phyloP scores from a whole-genome alignment of 768 basidiomycete species.

The Suillus subalutaceus region DNA sequence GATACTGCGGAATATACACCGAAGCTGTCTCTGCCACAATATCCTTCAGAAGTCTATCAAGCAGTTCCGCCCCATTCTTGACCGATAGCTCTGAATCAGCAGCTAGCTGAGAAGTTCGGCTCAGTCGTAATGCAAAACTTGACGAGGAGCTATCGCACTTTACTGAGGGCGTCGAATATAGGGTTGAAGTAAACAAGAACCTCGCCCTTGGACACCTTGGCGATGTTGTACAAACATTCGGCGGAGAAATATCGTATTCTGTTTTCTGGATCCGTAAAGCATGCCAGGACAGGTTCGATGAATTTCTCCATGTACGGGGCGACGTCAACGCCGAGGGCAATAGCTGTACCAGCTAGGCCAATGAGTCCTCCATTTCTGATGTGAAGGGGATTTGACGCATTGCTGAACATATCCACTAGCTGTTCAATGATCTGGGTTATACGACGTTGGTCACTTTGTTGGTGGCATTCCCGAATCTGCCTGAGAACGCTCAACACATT shows the following conservation, averaged over 20 bases:
- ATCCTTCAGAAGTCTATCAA: constrained; percentile 96
- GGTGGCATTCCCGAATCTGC: constrained; percentile 85
- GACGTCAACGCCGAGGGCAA: constrained; percentile 91
- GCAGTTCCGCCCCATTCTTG: constrained; percentile 96
- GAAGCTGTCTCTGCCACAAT: constrained; percentile 97
- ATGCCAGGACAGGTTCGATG: constrained; percentile 82
- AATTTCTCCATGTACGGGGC: constrained; percentile 95
- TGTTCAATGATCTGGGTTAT: constrained; percentile 92
- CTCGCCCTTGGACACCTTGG: constrained; percentile 96
- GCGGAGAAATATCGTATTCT: constrained; percentile 97
- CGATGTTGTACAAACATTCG: constrained; percentile 97
- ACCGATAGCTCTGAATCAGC: constrained; percentile 96
- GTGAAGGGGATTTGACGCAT: constrained; percentile 79
- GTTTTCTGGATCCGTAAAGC: constrained; percentile 94
- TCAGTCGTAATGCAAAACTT: constrained; percentile 17
- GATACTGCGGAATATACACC: constrained; percentile 87
- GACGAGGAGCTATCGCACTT: constrained; percentile 50
- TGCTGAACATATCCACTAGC: constrained; percentile 91
- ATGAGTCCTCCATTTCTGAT: constrained; percentile 94
- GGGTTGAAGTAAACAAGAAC: constrained; percentile 97
- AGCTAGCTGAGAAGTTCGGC: constrained; percentile 64
- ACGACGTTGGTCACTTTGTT: constrained; percentile 76
- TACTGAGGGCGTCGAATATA: constrained; percentile 96
- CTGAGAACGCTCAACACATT: constrained; percentile 36
- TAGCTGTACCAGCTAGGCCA: constrained; percentile 95